Evolutionary conservation across 2,329 filamentous ascomycete genomes (phyloP), one percentile per base, ranked within the genome.

Genomic region (Penicillium janthinellum): DNA sequence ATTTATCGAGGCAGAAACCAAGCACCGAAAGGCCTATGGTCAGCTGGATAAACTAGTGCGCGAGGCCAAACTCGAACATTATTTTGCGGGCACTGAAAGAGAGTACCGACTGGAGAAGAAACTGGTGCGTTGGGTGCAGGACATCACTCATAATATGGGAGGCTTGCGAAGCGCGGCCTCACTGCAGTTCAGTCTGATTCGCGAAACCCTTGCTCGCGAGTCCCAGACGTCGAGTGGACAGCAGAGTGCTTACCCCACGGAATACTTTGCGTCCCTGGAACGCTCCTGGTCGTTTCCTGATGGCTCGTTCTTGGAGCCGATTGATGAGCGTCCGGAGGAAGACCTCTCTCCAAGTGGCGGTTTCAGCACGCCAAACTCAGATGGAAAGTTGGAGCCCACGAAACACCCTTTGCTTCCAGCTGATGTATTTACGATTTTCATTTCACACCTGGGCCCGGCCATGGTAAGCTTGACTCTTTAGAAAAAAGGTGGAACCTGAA

Each of bases 401-500:
- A 59, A 62, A 14, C 53, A 63, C n/a, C 20, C 57, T 54, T 67
- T 72, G 54, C 70, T 72, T 54, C 87, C 93, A 0, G 86, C 90
- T 0, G 92, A 96, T 59, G 96, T 98, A 65, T 98, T 98, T 72
- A 88, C 92, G 11, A 83, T 93, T 5, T 99, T 98, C 75, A 96
- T 99, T 60, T 82, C 85, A 20, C 87, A 95, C 65, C 81, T 99
- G 22, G 95, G 95, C 0, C 95, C 95, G 1, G 95, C 94, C 0
- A 96, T 97, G 88, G 82, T 84, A 79, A 67, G 59, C 41, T 59
- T 57, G 5, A 5, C 34, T 12, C 2, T 34, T 14, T 5, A 31
- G 38, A 11, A 39, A 4, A 4, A 35, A 28, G 1, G 22, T 49
- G 5, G 39, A 22, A 38, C 34, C 5, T 5, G 15, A 47, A 57